phyloP scores from a whole-genome alignment of 164 flowering plant genomes.

The Magnolia sinica region DNA sequence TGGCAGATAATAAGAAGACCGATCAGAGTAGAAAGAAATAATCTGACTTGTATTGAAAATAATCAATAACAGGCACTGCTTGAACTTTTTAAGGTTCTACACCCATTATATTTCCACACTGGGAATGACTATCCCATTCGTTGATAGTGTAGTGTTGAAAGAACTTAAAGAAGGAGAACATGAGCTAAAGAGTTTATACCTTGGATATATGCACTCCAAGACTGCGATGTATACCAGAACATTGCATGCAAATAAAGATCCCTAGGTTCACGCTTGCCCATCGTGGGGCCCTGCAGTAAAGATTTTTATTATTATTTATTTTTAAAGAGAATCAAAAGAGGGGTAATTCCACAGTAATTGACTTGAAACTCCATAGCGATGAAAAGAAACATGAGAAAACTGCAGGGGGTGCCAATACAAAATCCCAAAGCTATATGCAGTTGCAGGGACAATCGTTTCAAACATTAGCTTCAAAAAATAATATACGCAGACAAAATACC shows the following conservation, averaged over 20 bases:
- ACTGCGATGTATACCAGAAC: conserved; percentile 82
- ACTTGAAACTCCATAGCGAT: neutral
- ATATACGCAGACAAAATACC: neutral
- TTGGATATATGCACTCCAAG: conserved; percentile 84
- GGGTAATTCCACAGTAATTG: neutral
- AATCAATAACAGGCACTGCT: neutral
- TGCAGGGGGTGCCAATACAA: neutral
- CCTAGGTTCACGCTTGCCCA: conserved; percentile 94
- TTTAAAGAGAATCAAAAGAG: neutral
- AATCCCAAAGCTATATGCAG: neutral
- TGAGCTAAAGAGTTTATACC: conserved; percentile 31
- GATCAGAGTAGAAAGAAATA: no score
- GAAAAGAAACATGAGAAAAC: neutral
- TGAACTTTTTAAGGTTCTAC: neutral
- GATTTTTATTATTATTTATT: neutral
- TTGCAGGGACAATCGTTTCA: neutral
- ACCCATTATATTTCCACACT: neutral
- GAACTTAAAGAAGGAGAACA: neutral
- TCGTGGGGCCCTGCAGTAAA: conserved; percentile 64
- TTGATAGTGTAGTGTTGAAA: no score
- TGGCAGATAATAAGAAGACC: no score
- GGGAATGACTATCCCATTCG: neutral
- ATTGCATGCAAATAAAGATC: conserved; percentile 79
- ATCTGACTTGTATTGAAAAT: neutral
- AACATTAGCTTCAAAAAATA: no score